These are phyloP conservation scores for Kwoniella sp. DNA, from an alignment of 768 basidiomycete genomes.

Conservation along the genomic window DNA sequence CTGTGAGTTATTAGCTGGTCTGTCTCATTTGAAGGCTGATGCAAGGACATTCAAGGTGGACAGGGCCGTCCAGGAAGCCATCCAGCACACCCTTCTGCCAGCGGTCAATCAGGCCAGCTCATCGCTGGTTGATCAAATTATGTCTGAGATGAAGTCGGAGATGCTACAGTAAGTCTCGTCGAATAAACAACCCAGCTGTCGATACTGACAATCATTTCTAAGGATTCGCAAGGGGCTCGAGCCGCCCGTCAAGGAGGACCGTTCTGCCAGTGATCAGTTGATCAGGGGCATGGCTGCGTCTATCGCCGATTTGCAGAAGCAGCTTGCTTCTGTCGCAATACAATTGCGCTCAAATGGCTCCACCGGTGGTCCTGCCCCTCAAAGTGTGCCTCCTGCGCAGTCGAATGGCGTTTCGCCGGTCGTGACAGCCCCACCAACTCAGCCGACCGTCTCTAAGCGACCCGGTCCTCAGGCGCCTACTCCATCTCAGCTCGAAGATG, in stretches of 20 bases:
- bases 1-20: conserved; percentile 10
- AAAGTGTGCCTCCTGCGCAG: conserved; percentile 1
- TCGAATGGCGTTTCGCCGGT: conserved; percentile 4
- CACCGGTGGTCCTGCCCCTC: not conserved
- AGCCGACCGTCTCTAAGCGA: not conserved
- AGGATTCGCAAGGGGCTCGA: conserved; percentile 40
- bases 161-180: conserved; percentile 35
- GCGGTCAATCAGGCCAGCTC: conserved; percentile 16
- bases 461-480: not conserved
- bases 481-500: conserved; percentile 33
- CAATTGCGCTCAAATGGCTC: too few relatives aligned
- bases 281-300: conserved; percentile 26
- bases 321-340: conserved; percentile 28
- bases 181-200: conserved; percentile 2
- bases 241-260: conserved; percentile 4
- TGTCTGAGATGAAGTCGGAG: conserved; percentile 35
- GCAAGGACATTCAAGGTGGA: conserved; percentile 14
- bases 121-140: conserved; percentile 28
- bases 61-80: conserved; percentile 21
- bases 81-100: conserved; percentile 29
- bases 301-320: conserved; percentile 26
- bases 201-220: too few relatives aligned
- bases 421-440: conserved; percentile 6
- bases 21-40: not conserved
- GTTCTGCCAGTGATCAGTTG: conserved; percentile 5